Evolutionary conservation across 106 monocot species (phyloP), one percentile per base, ranked within the genome.

Genomic region (Dendrobium catenatum): DNA sequence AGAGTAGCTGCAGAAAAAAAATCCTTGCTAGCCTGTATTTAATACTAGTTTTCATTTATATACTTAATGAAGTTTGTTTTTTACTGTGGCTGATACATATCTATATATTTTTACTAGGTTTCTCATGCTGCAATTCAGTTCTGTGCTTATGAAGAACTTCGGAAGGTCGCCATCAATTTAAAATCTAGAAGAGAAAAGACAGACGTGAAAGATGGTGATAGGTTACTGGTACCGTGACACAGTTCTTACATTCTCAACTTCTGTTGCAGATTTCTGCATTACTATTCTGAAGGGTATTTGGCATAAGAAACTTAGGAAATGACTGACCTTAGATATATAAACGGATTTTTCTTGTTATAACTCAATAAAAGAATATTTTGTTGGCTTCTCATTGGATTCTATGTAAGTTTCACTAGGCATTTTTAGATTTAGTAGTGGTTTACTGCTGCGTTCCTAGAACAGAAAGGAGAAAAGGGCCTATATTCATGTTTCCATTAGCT

Each of bases 131-230:
- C 97, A 80, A 89, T 97, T 82, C 97, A 97, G 79, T 97, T 97
- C 77, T 94, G 94, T 49, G 88, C 86, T 18, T 97, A 97, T 85
- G 97, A 97, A 85, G 97, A 94, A 79, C 92, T 97, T 51, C 92
- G 89, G 44, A 91, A 91, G 79, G 4, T 89, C 70, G 55, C 85
- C 76, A 26, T 86, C 11, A 85, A 70, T 41, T 4, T 89, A 13
- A 97, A 88, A 83, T 78, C 72, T 77, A 78, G 68, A 86, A 80
- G 80, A 77, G 82, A 79, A 73, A 89, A n/a, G 58, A 56, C 40
- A 77, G 83, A 82, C 15, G 22, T 48, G 49, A 79, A 16, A 80
- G 82, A 78, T 75, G 78, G 61, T 73, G 84, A 88, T 72, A 79
- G 85, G 3, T 33, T 81, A 66, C 72, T 97, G 94, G 97, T 97